phyloP scores from a whole-genome alignment of 2,329 filamentous ascomycete genomes.

The Fusarium pilosicola region DNA sequence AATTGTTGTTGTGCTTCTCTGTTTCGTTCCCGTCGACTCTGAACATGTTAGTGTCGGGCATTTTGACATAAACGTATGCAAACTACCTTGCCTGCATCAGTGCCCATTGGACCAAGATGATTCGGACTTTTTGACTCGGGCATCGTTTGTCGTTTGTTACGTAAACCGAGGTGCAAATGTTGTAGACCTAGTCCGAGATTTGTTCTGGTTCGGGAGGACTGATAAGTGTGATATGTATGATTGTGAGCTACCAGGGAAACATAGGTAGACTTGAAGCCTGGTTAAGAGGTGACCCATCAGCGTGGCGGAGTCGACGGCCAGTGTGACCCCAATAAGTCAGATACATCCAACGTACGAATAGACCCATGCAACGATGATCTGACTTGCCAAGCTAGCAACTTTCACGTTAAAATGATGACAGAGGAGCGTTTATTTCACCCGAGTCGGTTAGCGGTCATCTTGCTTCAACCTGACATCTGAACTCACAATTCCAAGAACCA shows the following conservation, averaged over 20 bases:
- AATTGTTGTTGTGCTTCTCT: conserved; percentile 19
- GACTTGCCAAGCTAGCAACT: not conserved
- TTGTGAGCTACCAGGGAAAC: not conserved
- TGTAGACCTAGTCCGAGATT: not conserved
- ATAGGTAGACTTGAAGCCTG: not conserved
- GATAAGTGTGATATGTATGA: not conserved
- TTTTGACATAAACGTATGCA: not conserved
- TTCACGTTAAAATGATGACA: not conserved
- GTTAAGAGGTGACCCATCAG: not conserved
- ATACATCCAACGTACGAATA: too few species aligned
- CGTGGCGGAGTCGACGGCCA: conserved; percentile 1
- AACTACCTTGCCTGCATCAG: conserved; percentile 2
- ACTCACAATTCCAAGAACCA: not conserved
- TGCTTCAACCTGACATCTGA: not conserved
- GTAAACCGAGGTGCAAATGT: not conserved
- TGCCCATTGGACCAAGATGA: not conserved
- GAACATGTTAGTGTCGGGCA: not conserved
- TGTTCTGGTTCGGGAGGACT: not conserved
- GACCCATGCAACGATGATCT: not conserved
- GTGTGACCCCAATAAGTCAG: not conserved
- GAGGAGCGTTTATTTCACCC: not conserved
- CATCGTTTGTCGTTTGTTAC: not conserved
- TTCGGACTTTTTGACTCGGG: not conserved
- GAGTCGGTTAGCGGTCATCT: not conserved
- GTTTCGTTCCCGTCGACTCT: conserved; percentile 18